phyloP scores from a whole-genome alignment of 2,329 filamentous ascomycete species.

The Fusarium marasasianum region DNA sequence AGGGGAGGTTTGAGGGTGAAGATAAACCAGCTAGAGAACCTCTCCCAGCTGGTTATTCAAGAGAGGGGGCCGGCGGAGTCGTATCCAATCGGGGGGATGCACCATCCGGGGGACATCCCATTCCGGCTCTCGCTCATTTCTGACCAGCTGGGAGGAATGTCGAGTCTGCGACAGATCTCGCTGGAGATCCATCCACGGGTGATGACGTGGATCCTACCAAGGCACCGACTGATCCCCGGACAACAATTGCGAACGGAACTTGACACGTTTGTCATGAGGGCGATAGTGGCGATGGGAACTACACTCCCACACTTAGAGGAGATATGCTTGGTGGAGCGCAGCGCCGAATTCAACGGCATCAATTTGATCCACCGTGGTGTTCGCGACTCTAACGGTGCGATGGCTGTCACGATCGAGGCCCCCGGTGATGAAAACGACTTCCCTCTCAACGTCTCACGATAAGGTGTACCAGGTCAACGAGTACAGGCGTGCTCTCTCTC shows the following conservation, averaged over 20 bases:
- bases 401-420: neutral
- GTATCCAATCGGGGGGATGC: neutral
- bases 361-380: neutral
- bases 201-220: neutral
- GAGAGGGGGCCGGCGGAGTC: neutral
- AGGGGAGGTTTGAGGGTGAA: neutral
- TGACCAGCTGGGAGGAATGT: accelerated
- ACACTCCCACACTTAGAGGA: neutral
- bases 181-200: accelerated
- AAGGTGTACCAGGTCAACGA: no score
- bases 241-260: accelerated
- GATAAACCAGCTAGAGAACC: neutral
- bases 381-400: neutral
- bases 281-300: neutral
- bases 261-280: neutral
- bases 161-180: accelerated
- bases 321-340: neutral
- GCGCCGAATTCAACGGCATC: neutral
- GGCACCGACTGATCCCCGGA: accelerated
- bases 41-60: neutral
- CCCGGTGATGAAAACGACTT: neutral
- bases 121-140: accelerated
- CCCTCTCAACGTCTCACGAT: no score
- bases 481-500: no score
- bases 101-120: neutral